These are phyloP conservation scores for Letharia columbiana DNA, from an alignment of 495 filamentous ascomycete genomes.

Conservation along the genomic window DNA sequence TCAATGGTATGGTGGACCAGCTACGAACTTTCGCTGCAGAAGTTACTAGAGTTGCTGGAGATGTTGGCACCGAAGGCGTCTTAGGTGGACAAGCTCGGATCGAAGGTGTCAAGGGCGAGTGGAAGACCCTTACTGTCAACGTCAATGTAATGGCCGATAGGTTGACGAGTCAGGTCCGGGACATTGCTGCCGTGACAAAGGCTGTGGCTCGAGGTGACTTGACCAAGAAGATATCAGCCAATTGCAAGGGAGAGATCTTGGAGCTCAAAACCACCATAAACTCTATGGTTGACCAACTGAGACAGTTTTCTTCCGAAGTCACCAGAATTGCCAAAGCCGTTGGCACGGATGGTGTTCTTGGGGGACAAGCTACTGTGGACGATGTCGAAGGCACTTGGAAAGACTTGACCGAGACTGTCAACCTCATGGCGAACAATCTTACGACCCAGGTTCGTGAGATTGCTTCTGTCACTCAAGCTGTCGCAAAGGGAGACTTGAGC, in stretches of 20 bases:
- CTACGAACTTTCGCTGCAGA: constrained; percentile 94
- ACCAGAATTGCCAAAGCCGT: constrained; percentile 97
- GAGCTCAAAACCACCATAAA: constrained; percentile 97
- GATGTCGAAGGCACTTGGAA: constrained; percentile 98
- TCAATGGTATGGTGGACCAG: constrained; percentile 99
- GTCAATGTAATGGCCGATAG: constrained; percentile 99
- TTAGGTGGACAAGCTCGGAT: constrained; percentile 96
- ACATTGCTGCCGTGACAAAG: constrained; percentile 98
- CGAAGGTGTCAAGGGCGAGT: constrained; percentile 74
- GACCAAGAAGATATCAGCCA: constrained; percentile 92
- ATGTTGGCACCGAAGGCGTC: constrained; percentile 95
- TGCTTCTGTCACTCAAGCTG: constrained; percentile 93
- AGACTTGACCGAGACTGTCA: constrained; percentile 94
- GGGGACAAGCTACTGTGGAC: constrained; percentile 93
- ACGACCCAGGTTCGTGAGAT: constrained; percentile 98
- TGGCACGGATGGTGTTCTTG: constrained; percentile 90
- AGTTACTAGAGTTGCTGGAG: constrained; percentile 90
- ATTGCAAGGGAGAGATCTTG: constrained; percentile 93
- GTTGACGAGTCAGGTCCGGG: constrained; percentile 92
- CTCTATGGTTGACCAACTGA: constrained; percentile 96
- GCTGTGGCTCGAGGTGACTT: constrained; percentile 94
- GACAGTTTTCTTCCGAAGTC: constrained; percentile 94
- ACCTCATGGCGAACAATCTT: constrained; percentile 97
- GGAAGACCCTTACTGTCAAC: constrained; percentile 96
- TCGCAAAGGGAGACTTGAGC: constrained; percentile 87